Evolutionary conservation across 2,329 filamentous ascomycete species (phyloP).

Genomic region (Graphilbum sp.): DNA sequence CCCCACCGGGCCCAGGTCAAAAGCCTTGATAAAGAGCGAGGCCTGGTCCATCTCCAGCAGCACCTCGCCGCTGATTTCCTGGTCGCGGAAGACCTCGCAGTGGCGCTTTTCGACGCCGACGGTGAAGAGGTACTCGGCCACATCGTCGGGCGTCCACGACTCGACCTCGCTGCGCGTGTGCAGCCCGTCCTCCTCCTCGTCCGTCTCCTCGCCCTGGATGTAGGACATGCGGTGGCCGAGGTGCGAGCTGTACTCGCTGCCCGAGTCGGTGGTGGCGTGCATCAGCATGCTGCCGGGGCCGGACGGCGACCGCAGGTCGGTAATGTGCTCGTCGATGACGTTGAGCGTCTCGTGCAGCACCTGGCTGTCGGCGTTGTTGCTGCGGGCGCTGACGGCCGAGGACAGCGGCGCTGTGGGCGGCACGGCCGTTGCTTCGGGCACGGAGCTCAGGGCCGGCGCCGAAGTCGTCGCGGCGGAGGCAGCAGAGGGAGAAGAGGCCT

Average conservation of each 20-base stretch:
- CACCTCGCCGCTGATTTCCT: constrained; percentile 91
- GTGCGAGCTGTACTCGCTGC: constrained; percentile 77
- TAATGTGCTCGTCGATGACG: constrained; percentile 95
- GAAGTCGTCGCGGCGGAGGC: no score
- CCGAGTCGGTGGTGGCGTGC: constrained; percentile 52
- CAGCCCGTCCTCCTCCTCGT: constrained; percentile 69
- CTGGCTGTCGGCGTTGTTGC: constrained; percentile 42
- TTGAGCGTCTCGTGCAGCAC: constrained; percentile 91
- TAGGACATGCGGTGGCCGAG: constrained; percentile 68
- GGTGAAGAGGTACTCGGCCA: constrained; percentile 78
- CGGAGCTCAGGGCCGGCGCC: no score
- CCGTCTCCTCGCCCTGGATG: constrained; percentile 86
- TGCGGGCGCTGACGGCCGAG: constrained; percentile 6
- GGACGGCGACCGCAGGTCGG: constrained; percentile 49
- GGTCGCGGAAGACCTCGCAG: constrained; percentile 86
- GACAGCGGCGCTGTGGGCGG: constrained; percentile 9
- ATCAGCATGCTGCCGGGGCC: constrained; percentile 34
- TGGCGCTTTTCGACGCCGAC: constrained; percentile 75
- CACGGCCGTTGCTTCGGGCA: not conserved
- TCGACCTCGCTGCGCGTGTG: constrained; percentile 59
- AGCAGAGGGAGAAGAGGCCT: no score
- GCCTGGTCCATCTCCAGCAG: constrained; percentile 89
- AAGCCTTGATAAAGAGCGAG: constrained; percentile 88
- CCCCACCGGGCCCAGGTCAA: constrained; percentile 83
- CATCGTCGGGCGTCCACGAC: constrained; percentile 63